Evolutionary conservation across 345 rosid species (phyloP).

Genomic region (Sisymbrium irio): DNA sequence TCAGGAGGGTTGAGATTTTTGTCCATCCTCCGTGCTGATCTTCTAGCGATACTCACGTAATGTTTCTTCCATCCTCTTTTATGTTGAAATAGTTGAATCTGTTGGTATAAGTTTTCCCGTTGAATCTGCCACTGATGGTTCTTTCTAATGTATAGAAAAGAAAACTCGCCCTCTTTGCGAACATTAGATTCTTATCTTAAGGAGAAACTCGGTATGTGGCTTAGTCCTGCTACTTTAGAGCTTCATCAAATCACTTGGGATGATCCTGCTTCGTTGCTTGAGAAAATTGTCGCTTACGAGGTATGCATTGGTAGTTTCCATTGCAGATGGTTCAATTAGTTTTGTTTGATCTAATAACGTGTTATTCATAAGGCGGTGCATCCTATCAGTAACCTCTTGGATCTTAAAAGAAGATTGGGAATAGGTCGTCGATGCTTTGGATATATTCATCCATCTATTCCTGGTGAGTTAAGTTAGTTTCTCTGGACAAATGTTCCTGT

Average conservation of each 20-base stretch:
- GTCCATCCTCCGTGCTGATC: slow-evolving; percentile 75
- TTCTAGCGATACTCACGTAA: slow-evolving; percentile 67
- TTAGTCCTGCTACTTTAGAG: slow-evolving; percentile 85
- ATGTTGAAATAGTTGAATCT: too few relatives aligned
- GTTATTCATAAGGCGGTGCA: slow-evolving; percentile 71
- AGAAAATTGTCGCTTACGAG: slow-evolving; percentile 93
- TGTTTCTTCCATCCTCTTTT: slow-evolving; percentile 17
- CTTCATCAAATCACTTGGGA: slow-evolving; percentile 94
- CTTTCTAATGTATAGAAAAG: slow-evolving; percentile 49
- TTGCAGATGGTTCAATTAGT: background rate
- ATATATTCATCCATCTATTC: slow-evolving; percentile 86
- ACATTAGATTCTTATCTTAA: slow-evolving; percentile 71
- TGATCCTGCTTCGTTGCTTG: slow-evolving; percentile 90
- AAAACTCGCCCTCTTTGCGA: slow-evolving; percentile 60
- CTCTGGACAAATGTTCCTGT: background rate
- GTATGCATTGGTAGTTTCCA: slow-evolving; percentile 37
- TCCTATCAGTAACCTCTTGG: slow-evolving; percentile 89
- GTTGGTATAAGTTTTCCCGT: background rate
- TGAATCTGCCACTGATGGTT: background rate
- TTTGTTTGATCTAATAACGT: background rate
- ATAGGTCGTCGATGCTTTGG: slow-evolving; percentile 89
- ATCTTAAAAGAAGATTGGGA: slow-evolving; percentile 89
- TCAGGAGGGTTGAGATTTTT: slow-evolving; percentile 84
- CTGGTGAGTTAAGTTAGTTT: slow-evolving; percentile 46
- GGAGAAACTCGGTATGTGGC: slow-evolving; percentile 91